A percentile compares a stretch with the other conserved stretches of the same genome.
These are phyloP conservation scores for Arachis hypogaea DNA, from an alignment of 306 rosid genomes.

Conservation along the genomic window DNA sequence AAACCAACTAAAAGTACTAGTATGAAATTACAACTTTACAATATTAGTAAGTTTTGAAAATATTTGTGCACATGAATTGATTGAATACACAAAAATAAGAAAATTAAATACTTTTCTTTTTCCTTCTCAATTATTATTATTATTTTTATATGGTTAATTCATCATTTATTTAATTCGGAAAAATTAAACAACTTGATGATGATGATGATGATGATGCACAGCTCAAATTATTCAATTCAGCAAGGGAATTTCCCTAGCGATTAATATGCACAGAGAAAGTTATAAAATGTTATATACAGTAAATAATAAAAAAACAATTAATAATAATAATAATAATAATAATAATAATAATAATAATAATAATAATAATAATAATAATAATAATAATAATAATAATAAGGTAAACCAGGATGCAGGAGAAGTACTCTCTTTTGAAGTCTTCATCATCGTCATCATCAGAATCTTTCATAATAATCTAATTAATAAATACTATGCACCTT, in stretches of 20 bases:
- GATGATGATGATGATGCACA: too few species aligned
- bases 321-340: neutral
- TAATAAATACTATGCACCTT: constrained; percentile 3
- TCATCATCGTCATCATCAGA: neutral
- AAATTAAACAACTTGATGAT: too few species aligned
- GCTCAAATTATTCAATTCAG: too few species aligned
- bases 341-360: too few species aligned
- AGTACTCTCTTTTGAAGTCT: constrained; percentile 11
- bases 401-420: neutral
- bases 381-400: too few species aligned
- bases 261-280: neutral
- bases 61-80: constrained; percentile 2
- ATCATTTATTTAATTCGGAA: neutral
- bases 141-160: neutral
- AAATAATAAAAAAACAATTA: constrained; percentile 8
- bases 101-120: too few species aligned
- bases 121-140: too few species aligned
- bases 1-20: neutral
- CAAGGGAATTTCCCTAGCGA: too few species aligned
- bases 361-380: too few species aligned
- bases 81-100: neutral
- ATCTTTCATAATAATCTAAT: constrained; percentile 9
- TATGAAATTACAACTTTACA: neutral
- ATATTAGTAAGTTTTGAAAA: neutral
- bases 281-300: neutral